Base-by-base conservation (phyloP, 495 filamentous ascomycete genomes). In the Penicillium bovifimosum region DNA sequence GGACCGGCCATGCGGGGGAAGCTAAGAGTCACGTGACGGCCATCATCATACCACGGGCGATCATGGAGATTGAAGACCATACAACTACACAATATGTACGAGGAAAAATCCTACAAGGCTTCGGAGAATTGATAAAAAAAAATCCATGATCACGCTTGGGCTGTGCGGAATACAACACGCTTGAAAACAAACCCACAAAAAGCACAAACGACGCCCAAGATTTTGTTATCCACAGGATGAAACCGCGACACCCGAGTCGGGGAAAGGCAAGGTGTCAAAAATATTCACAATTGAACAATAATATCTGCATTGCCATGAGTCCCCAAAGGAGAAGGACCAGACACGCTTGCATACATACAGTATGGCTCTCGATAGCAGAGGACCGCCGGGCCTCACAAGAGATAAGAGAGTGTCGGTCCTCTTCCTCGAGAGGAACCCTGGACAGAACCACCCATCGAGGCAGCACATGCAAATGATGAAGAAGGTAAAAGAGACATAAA, bases 221-320 rank as follows among this genome's bases (percentile, higher is more conserved):
- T 41, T 63, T 59, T 60, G 54, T 58, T 63, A 65, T 65, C 62
- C 59, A 65, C 62, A 65, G 41, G 29, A 44, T 45, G 47, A 29
- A 24, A 40, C 48, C 48, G 28, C 48, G 45, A 47, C 36, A 51
- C 16, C 47, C 28, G 42, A 50, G 59, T 63, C 58, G 56, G 49
- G 56, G 62, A 55, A 49, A 52, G 48, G 58, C 41, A 59, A 51
- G 52, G 43, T 50, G 52, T 52, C 50, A 52, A 59, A 54, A 63
- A 68, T 73, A 73, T 73, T 66, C 67, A 73, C 70, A 73, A 59
- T 62, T 60, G 65, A 66, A 63, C 56, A 52, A 56, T 42, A 59
- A 50, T 50, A 51, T 54, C 50, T 53, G 44, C 55, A 65, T 58
- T 38, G 46, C 34, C 46, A 38, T 48, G 32, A 14, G 52, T 50